Evolutionary conservation across 352 stramenopile genomes (phyloP), one percentile per base, ranked within the genome.

Genomic region (Pythium phragmitis): DNA sequence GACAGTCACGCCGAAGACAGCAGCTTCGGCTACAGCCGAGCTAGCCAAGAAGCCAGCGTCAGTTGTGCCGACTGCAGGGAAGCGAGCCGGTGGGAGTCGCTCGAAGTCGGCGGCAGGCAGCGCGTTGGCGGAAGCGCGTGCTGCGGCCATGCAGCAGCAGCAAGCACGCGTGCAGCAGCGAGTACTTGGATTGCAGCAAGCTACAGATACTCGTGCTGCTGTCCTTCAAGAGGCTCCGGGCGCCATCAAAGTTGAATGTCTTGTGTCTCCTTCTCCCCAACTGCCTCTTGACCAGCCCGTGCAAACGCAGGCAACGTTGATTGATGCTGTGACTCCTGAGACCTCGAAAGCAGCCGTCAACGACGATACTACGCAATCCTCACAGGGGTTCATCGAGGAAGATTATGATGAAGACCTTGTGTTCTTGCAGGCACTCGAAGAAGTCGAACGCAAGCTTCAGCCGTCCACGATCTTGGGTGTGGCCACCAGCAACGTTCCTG

Each of bases 361-460:
- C 14, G 14, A 5, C 11, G 30, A 61, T 1, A 28, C 26, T 1
- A 56, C 54, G 0, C 17, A 46, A 14, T 65, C 59, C 8, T 68
- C 59, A 2, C 54, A 88, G 42, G 75, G 83, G 42, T 89, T 88
- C 46, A 89, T 89, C 55, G 65, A 66, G 23, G 77, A 92, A 45
- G 79, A 88, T 37, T 62, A 75, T 33, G 76, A 88, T 30, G 80
- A 92, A 67, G 83, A 92, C 54, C 50, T 86, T 33, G 69, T 77
- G 16, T 92, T 90, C 67, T 65, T 86, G 19, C 59, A 84, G 62
- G 83, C 80, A 0, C 73, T 92, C 28, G 83, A 92, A 53, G 72
- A 88, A 42, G 79, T 87, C 9, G 83, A 92, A 55, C 73, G 56
- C 26, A 81, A 76, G 34, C 63, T 92, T 16, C 57, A 66, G 33